These are phyloP conservation scores for Geotrichum siamense DNA, from an alignment of 1,139 yeast genomes.

Conservation along the genomic window DNA sequence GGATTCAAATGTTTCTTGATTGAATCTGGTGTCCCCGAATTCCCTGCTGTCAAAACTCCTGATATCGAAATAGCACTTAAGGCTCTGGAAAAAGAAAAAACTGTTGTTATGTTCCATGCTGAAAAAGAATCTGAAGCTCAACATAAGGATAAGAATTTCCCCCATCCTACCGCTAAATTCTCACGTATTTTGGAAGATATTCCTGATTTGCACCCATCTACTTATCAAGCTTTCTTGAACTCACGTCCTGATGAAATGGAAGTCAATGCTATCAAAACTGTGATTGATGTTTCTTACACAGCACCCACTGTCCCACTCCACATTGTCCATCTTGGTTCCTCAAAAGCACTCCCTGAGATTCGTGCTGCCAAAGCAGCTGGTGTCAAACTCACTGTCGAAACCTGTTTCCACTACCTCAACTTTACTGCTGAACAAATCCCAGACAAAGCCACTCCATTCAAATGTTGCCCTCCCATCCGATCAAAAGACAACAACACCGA, in stretches of 20 bases:
- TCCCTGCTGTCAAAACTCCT: conserved; percentile 64
- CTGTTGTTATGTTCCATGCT: conserved; percentile 86
- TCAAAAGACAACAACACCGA: conserved; percentile 57
- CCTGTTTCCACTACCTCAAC: conserved; percentile 84
- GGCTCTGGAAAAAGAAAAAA: conserved; percentile 50
- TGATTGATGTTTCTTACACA: conserved; percentile 53
- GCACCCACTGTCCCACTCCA: conserved; percentile 58
- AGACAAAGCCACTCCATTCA: conserved; percentile 68
- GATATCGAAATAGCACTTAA: conserved; percentile 62
- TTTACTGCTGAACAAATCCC: conserved; percentile 70
- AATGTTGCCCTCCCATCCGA: conserved; percentile 92
- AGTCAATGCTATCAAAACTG: conserved; percentile 67
- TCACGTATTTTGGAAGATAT: conserved; percentile 2
- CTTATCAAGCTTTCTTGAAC: conserved; percentile 65
- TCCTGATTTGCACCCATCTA: conserved; percentile 33
- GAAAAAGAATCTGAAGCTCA: conserved; percentile 37
- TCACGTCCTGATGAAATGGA: conserved; percentile 87
- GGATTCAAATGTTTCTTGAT: conserved; percentile 89
- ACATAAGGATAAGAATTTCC: conserved; percentile 26
- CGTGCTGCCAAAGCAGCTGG: conserved; percentile 56
- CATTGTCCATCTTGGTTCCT: conserved; percentile 82
- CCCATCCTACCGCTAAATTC: conserved; percentile 23
- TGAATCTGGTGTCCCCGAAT: conserved; percentile 89
- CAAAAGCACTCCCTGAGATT: conserved; percentile 64
- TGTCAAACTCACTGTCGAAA: conserved; percentile 69